A percentile compares a stretch with the other conserved stretches of the same genome.
phyloP scores from a whole-genome alignment of 495 filamentous ascomycete species.

The Podospora comata region DNA sequence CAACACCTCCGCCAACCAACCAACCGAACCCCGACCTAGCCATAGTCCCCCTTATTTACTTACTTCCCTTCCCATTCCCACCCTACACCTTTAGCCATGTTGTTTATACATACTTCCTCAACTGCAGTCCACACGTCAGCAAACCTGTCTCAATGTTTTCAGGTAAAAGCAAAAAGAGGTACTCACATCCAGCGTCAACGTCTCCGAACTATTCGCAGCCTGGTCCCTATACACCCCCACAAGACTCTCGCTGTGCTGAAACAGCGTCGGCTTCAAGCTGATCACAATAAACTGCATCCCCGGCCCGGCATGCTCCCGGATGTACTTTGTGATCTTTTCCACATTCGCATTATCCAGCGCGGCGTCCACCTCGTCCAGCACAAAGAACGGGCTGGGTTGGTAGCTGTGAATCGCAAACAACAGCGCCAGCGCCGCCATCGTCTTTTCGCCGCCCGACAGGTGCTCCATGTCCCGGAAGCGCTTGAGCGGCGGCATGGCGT shows the following conservation, averaged over 20 bases:
- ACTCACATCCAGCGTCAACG: conserved; percentile 92
- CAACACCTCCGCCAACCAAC: neutral
- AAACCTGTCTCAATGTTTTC: neutral
- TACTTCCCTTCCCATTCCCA: neutral
- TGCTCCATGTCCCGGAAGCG: conserved; percentile 99
- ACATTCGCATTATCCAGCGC: conserved; percentile 97
- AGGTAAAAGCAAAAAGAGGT: neutral
- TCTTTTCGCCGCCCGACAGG: conserved; percentile 95
- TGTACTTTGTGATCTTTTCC: conserved; percentile 90
- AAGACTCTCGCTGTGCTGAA: conserved; percentile 88
- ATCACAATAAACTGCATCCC: conserved; percentile 99
- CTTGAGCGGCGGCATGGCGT: conserved; percentile 97
- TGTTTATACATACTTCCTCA: conserved; percentile 36
- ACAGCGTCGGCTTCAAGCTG: conserved; percentile 86
- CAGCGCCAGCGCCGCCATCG: conserved; percentile 93
- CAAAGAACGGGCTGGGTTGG: conserved; percentile 94
- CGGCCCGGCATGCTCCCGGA: conserved; percentile 86
- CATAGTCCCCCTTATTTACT: neutral
- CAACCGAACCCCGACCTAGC: neutral
- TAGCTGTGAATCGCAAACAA: conserved; percentile 95
- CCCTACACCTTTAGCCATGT: neutral
- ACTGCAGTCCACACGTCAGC: conserved; percentile 19
- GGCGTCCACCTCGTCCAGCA: conserved; percentile 96
- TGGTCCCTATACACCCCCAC: conserved; percentile 96
- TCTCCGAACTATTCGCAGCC: conserved; percentile 80